Conservation (phyloP, 164 flowering plant genomes). For the Kalanchoe fedtschenkoi region DNA sequence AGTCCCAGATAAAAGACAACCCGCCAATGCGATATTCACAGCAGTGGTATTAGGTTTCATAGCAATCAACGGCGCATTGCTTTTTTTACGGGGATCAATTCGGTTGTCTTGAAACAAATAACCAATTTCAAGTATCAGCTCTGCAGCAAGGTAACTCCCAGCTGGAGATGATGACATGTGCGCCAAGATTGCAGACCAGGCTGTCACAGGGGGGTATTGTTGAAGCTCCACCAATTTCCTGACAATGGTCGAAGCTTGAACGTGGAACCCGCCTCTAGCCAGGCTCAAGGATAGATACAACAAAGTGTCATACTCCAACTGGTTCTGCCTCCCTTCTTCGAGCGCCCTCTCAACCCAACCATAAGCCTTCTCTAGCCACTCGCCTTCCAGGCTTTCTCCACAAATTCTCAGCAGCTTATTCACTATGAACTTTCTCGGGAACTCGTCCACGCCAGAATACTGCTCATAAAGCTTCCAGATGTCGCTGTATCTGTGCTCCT, state of each 20-base stretch:
- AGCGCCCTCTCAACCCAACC: slow-evolving; percentile 53
- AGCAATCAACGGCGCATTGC: slow-evolving; percentile 57
- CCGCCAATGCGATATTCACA: slow-evolving; percentile 58
- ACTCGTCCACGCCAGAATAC: slow-evolving; percentile 71
- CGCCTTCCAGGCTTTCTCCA: slow-evolving; percentile 39
- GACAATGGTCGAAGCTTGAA: slow-evolving; percentile 68
- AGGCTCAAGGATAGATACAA: slow-evolving; percentile 59
- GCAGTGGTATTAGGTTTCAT: slow-evolving; percentile 78
- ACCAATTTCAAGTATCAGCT: slow-evolving; percentile 80
- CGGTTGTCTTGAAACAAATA: slow-evolving; percentile 67
- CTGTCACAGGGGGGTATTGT: slow-evolving; percentile 53
- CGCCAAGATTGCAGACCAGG: slow-evolving; percentile 78
- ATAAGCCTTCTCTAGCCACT: slow-evolving; percentile 59
- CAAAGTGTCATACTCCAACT: slow-evolving; percentile 56
- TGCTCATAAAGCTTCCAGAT: slow-evolving; percentile 62
- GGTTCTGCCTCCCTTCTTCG: slow-evolving; percentile 47
- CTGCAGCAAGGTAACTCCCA: slow-evolving; percentile 74
- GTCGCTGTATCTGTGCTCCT: slow-evolving; percentile 41
- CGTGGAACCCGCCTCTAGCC: slow-evolving; percentile 46
- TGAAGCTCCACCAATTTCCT: slow-evolving; percentile 70
- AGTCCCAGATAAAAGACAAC: slow-evolving; percentile 61
- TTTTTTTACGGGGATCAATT: slow-evolving; percentile 83
- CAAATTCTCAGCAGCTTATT: slow-evolving; percentile 45
- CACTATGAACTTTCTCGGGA: slow-evolving; percentile 67
- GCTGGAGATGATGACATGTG: slow-evolving; percentile 54